Percentiles rank a stretch among this genome's conserved stretches.
phyloP scores from a whole-genome alignment of 2,329 filamentous ascomycete species.

The Bipolaris gigantea region DNA sequence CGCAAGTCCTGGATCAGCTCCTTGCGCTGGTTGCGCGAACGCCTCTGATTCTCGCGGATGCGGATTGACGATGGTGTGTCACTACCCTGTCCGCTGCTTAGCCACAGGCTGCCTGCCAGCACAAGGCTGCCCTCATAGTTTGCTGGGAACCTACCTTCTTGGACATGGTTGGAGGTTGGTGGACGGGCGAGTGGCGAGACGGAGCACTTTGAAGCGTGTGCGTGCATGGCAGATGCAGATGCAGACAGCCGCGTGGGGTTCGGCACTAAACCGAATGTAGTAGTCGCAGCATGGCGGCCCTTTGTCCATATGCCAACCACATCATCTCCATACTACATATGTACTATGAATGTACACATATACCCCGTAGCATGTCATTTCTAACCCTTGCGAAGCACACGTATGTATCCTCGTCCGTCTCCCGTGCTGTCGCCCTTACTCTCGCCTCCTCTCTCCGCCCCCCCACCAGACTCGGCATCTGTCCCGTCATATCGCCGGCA shows the following conservation, averaged over 20 bases:
- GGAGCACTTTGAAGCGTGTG: not conserved
- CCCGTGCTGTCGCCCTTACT: too few species aligned
- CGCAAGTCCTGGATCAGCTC: slow-evolving; percentile 72
- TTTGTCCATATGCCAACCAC: too few species aligned
- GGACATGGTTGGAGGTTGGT: not conserved
- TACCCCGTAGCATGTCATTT: too few species aligned
- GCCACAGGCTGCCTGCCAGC: not conserved
- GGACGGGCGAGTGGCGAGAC: not conserved
- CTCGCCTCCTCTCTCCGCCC: too few species aligned
- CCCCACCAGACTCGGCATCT: too few species aligned
- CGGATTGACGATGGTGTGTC: slow-evolving; percentile 48
- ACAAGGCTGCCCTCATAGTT: too few species aligned
- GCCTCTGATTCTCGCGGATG: slow-evolving; percentile 74
- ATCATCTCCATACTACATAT: too few species aligned
- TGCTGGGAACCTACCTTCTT: slow-evolving; percentile 3
- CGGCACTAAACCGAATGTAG: not conserved
- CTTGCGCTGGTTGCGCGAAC: slow-evolving; percentile 69
- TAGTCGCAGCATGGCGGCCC: too few species aligned
- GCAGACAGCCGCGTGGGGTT: not conserved
- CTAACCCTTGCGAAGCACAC: too few species aligned
- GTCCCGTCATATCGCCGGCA: not conserved
- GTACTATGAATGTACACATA: too few species aligned
- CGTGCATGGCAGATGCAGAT: not conserved
- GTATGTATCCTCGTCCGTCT: too few species aligned
- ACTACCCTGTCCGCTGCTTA: slow-evolving; percentile 7